A percentile compares a stretch with the other conserved stretches of the same genome.
phyloP scores from a whole-genome alignment of 257 asterid genomes.

The Lycium barbarum region DNA sequence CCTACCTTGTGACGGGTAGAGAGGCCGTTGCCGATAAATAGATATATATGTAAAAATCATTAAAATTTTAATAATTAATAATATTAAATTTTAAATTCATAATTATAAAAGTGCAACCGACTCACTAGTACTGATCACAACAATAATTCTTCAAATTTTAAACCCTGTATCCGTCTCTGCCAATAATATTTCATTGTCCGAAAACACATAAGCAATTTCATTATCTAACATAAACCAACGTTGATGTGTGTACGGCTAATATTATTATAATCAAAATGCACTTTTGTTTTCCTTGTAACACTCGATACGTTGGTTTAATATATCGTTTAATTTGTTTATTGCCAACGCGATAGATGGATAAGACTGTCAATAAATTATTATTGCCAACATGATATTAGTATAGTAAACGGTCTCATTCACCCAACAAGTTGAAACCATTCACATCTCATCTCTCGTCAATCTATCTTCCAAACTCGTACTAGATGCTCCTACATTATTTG shows the following conservation, averaged over 20 bases:
- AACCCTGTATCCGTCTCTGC: too few species aligned
- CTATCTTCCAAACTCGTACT: background rate
- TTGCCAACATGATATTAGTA: background rate
- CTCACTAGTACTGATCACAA: background rate
- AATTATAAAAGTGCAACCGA: background rate
- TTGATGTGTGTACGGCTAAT: background rate
- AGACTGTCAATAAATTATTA: background rate
- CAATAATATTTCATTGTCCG: background rate
- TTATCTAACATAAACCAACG: background rate
- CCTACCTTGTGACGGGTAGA: too few species aligned
- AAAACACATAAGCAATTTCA: background rate
- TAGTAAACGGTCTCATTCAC: background rate
- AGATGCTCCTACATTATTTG: background rate
- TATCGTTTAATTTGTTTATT: background rate
- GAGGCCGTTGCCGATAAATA: too few species aligned
- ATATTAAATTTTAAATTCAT: background rate
- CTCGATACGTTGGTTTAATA: background rate
- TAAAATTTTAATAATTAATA: background rate
- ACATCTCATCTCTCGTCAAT: background rate
- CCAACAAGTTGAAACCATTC: background rate
- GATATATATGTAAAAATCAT: too few species aligned
- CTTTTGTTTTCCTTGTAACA: background rate
- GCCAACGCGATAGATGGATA: background rate
- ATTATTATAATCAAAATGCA: too few species aligned
- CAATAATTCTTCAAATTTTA: too few species aligned